Conservation (phyloP, 2,329 filamentous ascomycete genomes). For the Colletotrichum tamarilloi region DNA sequence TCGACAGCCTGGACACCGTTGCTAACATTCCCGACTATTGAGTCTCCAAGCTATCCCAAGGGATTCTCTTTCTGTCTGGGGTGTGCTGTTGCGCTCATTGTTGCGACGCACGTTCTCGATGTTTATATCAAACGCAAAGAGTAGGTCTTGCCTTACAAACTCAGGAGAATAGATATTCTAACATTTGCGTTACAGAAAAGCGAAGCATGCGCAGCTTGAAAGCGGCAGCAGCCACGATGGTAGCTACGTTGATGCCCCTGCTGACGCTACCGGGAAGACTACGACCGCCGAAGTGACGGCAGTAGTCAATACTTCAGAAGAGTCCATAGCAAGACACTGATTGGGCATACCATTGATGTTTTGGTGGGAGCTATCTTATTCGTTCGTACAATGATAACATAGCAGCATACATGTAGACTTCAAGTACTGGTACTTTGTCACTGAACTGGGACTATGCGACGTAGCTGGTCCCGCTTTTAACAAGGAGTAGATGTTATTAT, state of each 20-base stretch:
- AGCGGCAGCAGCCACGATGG: background rate
- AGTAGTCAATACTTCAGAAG: background rate
- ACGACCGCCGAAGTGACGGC: background rate
- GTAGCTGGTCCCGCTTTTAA: too few species aligned
- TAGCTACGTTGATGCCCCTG: background rate
- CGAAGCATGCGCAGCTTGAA: conserved; percentile 10
- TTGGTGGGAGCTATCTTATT: too few species aligned
- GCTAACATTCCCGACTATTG: conserved; percentile 59
- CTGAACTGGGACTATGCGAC: background rate
- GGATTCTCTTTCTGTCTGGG: conserved; percentile 53
- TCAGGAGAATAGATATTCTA: background rate
- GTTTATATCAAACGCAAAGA: conserved; percentile 35
- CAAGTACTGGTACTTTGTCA: too few species aligned
- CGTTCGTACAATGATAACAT: too few species aligned
- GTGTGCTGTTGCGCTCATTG: conserved; percentile 29
- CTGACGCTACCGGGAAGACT: background rate
- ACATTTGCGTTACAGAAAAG: background rate
- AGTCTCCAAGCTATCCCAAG: conserved; percentile 55
- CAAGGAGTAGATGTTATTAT: too few species aligned
- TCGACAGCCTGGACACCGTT: conserved; percentile 67
- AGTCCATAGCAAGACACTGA: background rate
- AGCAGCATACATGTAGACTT: too few species aligned
- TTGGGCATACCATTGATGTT: too few species aligned
- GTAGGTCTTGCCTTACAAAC: background rate
- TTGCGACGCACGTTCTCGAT: conserved; percentile 28